Conservation (phyloP, 1,284 basidiomycete species). For the Termitomyces sp. region DNA sequence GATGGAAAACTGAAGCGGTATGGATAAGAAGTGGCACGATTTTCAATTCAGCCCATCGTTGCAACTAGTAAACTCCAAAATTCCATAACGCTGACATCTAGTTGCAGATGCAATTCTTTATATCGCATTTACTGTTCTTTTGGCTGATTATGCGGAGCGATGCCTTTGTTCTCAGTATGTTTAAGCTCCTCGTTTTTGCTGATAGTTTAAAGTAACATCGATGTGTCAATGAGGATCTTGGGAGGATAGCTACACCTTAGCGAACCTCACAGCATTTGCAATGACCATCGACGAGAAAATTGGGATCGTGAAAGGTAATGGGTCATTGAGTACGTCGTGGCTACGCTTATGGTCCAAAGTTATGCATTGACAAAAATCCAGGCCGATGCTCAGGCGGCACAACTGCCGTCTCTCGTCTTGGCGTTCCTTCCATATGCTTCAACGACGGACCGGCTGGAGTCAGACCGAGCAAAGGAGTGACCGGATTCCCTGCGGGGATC, state of each 20-base stretch:
- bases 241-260: slow-evolving; percentile 38
- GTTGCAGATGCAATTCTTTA: neutral
- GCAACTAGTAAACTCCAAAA: too few species aligned
- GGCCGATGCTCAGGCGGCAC: slow-evolving; percentile 62
- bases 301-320: slow-evolving; percentile 45
- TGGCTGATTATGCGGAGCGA: neutral
- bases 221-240: slow-evolving; percentile 32
- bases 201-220: neutral
- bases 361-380: slow-evolving; percentile 9
- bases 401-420: slow-evolving; percentile 38
- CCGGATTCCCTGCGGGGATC: slow-evolving; percentile 51
- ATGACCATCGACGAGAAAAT: slow-evolving; percentile 47
- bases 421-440: slow-evolving; percentile 42
- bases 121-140: neutral
- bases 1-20: too few species aligned
- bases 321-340: slow-evolving; percentile 30
- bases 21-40: neutral
- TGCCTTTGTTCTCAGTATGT: slow-evolving; percentile 12
- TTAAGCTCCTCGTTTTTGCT: neutral
- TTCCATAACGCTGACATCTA: neutral
- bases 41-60: neutral
- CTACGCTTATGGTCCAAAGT: too few species aligned
- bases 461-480: slow-evolving; percentile 47
- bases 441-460: slow-evolving; percentile 57
- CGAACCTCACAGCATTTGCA: slow-evolving; percentile 30